A percentile compares a stretch with the other conserved stretches of the same genome.
These are phyloP conservation scores for Penicillium waksmanii DNA, from an alignment of 495 filamentous ascomycete species.

Conservation along the genomic window DNA sequence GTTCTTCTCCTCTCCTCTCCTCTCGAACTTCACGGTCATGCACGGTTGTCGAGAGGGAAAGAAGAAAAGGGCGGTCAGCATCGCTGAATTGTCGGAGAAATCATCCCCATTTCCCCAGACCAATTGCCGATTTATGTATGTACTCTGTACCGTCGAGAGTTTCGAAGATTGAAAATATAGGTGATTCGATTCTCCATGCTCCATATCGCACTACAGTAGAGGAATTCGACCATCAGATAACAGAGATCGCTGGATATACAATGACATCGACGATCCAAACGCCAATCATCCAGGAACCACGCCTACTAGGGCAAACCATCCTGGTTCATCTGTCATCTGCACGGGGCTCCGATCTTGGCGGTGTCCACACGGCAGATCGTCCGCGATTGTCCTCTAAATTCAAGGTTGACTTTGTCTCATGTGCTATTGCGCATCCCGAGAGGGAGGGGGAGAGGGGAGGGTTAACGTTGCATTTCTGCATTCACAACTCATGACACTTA, in stretches of 20 bases:
- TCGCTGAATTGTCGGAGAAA: constrained; percentile 18
- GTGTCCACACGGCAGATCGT: constrained; percentile 52
- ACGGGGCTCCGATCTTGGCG: constrained; percentile 44
- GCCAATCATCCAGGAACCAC: constrained; percentile 26
- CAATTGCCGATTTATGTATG: not conserved
- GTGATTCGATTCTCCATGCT: too few species aligned
- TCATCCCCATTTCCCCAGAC: constrained; percentile 11
- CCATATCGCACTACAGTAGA: not conserved
- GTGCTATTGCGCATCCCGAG: not conserved
- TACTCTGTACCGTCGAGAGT: not conserved
- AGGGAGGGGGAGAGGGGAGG: not conserved
- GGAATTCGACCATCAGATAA: constrained; percentile 2
- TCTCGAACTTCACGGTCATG: not conserved
- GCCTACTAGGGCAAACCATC: constrained; percentile 13
- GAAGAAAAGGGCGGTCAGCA: constrained; percentile 25
- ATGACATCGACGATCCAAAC: constrained; percentile 25
- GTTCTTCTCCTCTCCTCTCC: not conserved
- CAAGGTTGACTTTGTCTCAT: constrained; percentile 25
- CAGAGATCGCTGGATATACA: constrained; percentile 4
- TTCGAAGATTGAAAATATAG: too few species aligned
- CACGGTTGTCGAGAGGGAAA: not conserved
- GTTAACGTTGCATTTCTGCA: constrained; percentile 11
- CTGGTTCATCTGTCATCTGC: constrained; percentile 43
- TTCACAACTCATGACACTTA: constrained; percentile 1
- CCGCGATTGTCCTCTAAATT: constrained; percentile 34